Evolutionary conservation across 805 yeast genomes (phyloP).

Genomic region (Grigorovia jiainica): DNA sequence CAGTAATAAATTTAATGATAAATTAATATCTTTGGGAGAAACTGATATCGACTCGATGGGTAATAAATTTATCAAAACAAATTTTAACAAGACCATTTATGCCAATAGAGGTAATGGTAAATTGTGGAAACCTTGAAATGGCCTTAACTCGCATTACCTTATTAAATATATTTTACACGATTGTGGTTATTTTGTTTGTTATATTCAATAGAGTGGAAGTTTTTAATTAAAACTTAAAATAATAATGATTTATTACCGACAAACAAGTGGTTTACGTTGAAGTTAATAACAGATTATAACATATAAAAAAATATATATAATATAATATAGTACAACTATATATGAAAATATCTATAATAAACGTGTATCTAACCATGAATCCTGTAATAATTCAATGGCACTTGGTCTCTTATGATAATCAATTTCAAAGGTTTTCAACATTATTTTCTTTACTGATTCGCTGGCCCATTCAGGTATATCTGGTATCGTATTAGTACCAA

Average conservation of each 20-base stretch:
- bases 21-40: conserved; percentile 14
- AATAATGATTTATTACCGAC: no score
- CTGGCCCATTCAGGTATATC: conserved; percentile 69
- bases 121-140: conserved; percentile 49
- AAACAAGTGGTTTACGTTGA: no score
- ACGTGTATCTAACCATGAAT: conserved; percentile 30
- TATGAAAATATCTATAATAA: background rate
- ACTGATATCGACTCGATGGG: conserved; percentile 20
- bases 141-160: no score
- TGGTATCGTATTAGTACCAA: conserved; percentile 81
- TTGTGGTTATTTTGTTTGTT: no score
- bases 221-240: no score
- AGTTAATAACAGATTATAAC: no score
- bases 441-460: conserved; percentile 55
- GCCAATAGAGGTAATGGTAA: conserved; percentile 56
- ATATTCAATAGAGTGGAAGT: no score
- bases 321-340: no score
- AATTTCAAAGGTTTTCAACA: conserved; percentile 57
- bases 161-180: no score
- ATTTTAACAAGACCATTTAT: conserved; percentile 39
- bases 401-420: conserved; percentile 67
- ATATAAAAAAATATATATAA: background rate
- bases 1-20: conserved; percentile 18
- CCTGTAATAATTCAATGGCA: conserved; percentile 59
- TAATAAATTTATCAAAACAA: conserved; percentile 32